Conservation (phyloP, 345 rosid species). For the Jatropha curcas region DNA sequence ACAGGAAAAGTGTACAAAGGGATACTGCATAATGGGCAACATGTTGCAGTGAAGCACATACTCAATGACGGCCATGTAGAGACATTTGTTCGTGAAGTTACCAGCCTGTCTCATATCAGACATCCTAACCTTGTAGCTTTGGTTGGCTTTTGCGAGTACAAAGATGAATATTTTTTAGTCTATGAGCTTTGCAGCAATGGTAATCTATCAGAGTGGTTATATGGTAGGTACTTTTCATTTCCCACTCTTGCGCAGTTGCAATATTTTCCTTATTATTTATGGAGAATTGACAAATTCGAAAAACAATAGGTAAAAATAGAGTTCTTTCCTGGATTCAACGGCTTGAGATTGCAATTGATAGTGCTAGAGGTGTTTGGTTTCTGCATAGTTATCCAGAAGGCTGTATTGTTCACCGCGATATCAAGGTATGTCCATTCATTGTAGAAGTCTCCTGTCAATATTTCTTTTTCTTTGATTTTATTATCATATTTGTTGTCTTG, state of each 20-base stretch:
- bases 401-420: slow-evolving; percentile 54
- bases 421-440: slow-evolving; percentile 36
- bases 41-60: slow-evolving; percentile 59
- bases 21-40: slow-evolving; percentile 40
- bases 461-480: neutral
- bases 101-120: slow-evolving; percentile 54
- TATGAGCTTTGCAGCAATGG: slow-evolving; percentile 60
- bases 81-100: slow-evolving; percentile 55
- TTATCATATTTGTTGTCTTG: slow-evolving; percentile 4
- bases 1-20: slow-evolving; percentile 68
- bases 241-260: neutral
- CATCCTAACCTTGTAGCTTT: slow-evolving; percentile 64
- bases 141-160: slow-evolving; percentile 48
- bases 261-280: neutral
- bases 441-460: neutral
- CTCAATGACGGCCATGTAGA: slow-evolving; percentile 47
- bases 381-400: slow-evolving; percentile 50
- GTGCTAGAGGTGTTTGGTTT: slow-evolving; percentile 46
- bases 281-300: slow-evolving; percentile 3
- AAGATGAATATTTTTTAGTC: slow-evolving; percentile 54
- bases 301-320: slow-evolving; percentile 45
- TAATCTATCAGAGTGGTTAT: slow-evolving; percentile 62
- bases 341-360: slow-evolving; percentile 47
- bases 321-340: slow-evolving; percentile 50
- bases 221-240: slow-evolving; percentile 34